Percentiles rank a stretch among this genome's conserved stretches.
These are phyloP conservation scores for Mycena venus DNA, from an alignment of 768 basidiomycete genomes.

Conservation along the genomic window DNA sequence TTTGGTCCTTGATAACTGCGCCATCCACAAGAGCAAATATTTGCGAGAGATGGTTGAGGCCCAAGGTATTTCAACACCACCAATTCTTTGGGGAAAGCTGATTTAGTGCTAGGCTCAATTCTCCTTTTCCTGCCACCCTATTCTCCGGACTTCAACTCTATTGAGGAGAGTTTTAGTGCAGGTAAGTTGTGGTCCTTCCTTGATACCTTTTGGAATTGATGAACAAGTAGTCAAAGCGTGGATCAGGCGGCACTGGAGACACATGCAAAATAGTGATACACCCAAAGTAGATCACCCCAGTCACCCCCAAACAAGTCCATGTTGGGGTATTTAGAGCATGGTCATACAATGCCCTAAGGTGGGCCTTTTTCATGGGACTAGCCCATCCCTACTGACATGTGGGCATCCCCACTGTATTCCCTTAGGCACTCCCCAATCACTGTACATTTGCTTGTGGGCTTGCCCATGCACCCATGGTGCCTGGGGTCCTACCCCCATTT, in stretches of 20 bases:
- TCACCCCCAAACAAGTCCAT: too few relatives aligned
- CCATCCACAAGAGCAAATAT: constrained; percentile 41
- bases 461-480: too few relatives aligned
- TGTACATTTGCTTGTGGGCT: too few relatives aligned
- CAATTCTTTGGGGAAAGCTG: not conserved
- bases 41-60: constrained; percentile 40
- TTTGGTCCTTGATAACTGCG: constrained; percentile 47
- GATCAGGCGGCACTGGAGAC: constrained; percentile 36
- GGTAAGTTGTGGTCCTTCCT: constrained; percentile 25
- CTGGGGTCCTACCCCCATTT: too few relatives aligned
- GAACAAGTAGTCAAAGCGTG: constrained; percentile 38
- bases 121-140: constrained; percentile 48
- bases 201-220: not conserved
- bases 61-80: not conserved
- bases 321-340: too few relatives aligned
- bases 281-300: too few relatives aligned
- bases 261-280: constrained; percentile 16
- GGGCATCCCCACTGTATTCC: too few relatives aligned
- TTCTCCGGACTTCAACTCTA: constrained; percentile 52
- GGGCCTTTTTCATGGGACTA: too few relatives aligned
- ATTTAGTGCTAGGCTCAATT: constrained; percentile 31
- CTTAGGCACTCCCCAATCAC: too few relatives aligned
- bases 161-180: constrained; percentile 49
- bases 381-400: too few relatives aligned
- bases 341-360: too few relatives aligned